Percentiles rank a stretch among this genome's conserved stretches.
phyloP scores from a whole-genome alignment of 352 stramenopile genomes.

The Pythium volutum region DNA sequence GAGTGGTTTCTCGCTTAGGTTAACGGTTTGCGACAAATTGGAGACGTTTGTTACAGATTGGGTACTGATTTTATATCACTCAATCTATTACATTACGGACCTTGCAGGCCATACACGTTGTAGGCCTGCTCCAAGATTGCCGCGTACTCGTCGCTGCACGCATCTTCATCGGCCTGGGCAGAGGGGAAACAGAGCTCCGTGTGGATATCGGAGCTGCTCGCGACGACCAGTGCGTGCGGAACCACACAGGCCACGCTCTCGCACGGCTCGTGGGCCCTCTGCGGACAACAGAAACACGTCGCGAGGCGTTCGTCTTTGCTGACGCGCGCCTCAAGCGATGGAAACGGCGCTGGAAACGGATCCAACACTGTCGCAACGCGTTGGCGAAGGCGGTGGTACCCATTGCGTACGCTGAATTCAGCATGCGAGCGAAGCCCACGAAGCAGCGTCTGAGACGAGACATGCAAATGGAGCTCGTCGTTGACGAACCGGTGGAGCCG shows the following conservation, averaged over 20 bases:
- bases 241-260: constrained; percentile 54
- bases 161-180: constrained; percentile 13
- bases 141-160: constrained; percentile 35
- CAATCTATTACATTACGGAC: constrained; percentile 13
- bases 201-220: constrained; percentile 14
- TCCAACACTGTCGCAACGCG: constrained; percentile 21
- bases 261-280: constrained; percentile 36
- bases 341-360: constrained; percentile 6
- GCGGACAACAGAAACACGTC: constrained; percentile 37
- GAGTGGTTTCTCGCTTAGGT: constrained; percentile 11
- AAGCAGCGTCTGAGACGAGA: constrained; percentile 43
- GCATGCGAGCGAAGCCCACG: constrained; percentile 32
- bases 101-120: constrained; percentile 38
- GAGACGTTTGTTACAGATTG: constrained; percentile 3
- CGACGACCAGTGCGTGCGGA: constrained; percentile 52
- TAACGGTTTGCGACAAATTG: constrained; percentile 1
- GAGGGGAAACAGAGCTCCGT: constrained; percentile 18
- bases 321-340: not conserved
- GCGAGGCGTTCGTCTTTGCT: constrained; percentile 34
- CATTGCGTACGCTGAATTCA: constrained; percentile 42
- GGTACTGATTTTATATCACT: no score
- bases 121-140: constrained; percentile 36
- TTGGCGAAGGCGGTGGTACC: constrained; percentile 30
- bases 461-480: constrained; percentile 39
- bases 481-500: constrained; percentile 54